Conservation (phyloP, 2,329 filamentous ascomycete species). For the Fusarium veterinarium region DNA sequence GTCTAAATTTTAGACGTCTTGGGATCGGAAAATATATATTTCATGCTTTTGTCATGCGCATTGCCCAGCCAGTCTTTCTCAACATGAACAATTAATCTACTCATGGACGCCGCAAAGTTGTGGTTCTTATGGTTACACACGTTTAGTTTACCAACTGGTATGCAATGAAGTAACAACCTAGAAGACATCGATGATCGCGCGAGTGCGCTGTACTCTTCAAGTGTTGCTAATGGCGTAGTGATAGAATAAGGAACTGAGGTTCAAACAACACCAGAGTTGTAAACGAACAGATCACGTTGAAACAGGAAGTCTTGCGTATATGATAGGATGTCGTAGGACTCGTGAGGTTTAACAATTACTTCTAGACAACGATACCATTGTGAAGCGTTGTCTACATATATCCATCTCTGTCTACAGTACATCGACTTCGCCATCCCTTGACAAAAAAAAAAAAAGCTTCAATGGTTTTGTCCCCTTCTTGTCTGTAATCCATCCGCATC, state of each 20-base stretch:
- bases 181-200: background rate
- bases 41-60: background rate
- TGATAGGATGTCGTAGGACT: conserved; percentile 8
- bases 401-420: conserved; percentile 28
- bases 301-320: background rate
- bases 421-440: conserved; percentile 1
- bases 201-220: background rate
- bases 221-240: no score
- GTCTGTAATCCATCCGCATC: conserved; percentile 8
- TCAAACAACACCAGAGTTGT: background rate
- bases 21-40: conserved; percentile 17
- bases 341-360: conserved; percentile 32
- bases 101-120: conserved; percentile 20
- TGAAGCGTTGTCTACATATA: conserved; percentile 23
- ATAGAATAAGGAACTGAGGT: background rate
- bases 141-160: no score
- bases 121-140: background rate
- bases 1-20: conserved; percentile 28
- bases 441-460: background rate
- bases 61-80: background rate
- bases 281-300: background rate
- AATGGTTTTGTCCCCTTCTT: conserved; percentile 2
- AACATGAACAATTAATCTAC: background rate
- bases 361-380: conserved; percentile 33
- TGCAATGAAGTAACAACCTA: background rate